These are phyloP conservation scores for Pterulicium gracile DNA, from an alignment of 1,284 basidiomycete genomes.

Conservation along the genomic window DNA sequence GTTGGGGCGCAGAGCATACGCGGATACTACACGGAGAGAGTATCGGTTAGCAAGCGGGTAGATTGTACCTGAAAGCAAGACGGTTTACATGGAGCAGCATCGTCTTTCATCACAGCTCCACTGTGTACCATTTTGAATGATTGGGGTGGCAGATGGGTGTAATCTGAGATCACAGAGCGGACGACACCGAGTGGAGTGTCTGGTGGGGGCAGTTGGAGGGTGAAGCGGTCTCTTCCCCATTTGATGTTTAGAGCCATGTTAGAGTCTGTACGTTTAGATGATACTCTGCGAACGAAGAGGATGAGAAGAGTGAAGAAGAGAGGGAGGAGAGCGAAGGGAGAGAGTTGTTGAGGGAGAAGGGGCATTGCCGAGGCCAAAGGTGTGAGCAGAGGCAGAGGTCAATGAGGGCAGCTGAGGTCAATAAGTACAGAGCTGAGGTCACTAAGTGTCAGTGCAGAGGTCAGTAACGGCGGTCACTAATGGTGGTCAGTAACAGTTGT, in stretches of 20 bases:
- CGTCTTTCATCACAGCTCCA: slow-evolving; percentile 73
- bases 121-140: slow-evolving; percentile 73
- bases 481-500: not conserved
- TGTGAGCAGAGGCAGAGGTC: too few species aligned
- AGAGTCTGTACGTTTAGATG: slow-evolving; percentile 14
- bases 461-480: too few species aligned
- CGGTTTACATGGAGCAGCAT: slow-evolving; percentile 47
- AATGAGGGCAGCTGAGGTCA: too few species aligned
- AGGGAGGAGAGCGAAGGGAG: not conserved
- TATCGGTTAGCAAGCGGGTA: slow-evolving; percentile 9
- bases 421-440: too few species aligned
- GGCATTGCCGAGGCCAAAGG: not conserved
- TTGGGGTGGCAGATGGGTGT: slow-evolving; percentile 47
- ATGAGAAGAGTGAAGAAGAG: slow-evolving; percentile 19
- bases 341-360: not conserved
- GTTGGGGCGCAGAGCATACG: slow-evolving; percentile 49
- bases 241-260: slow-evolving; percentile 46
- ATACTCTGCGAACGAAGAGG: slow-evolving; percentile 18
- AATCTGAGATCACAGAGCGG: slow-evolving; percentile 45
- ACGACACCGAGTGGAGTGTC: slow-evolving; percentile 43
- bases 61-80: slow-evolving; percentile 7
- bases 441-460: too few species aligned
- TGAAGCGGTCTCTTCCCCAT: slow-evolving; percentile 53
- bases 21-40: slow-evolving; percentile 34
- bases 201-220: slow-evolving; percentile 45